Evolutionary conservation across 495 filamentous ascomycete genomes (phyloP), one percentile per base, ranked within the genome.

Genomic region (Hypoxylon lienhwacheense): DNA sequence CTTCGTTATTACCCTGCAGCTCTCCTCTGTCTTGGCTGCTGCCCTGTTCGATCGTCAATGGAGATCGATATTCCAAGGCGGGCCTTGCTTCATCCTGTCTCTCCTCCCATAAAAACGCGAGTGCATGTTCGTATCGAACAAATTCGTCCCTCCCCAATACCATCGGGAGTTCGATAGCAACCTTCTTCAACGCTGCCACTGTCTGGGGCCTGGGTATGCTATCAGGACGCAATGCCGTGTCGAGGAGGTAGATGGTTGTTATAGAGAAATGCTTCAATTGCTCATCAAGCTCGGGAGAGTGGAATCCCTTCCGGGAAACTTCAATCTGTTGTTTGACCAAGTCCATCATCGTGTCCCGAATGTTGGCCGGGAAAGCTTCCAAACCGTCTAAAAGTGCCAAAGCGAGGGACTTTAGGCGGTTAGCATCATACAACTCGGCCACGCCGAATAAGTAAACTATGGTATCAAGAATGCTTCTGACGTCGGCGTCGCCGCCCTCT

Each of bases 381-480:
- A 40, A 15, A 5, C 5, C 5, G 19, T 50, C 19, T 6, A 50
- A 7, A 12, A 41, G 16, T 12, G 15, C 19, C 2, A 17, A 3
- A n/a, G 16, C 17, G 20, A 41, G 41, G 17, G 3, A 4, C 10
- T 35, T n/a, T 7, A 50, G 21, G 25, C 35, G 12, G 35, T 11
- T 14, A 3, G 24, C 25, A 5, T 50, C 7, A 0, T 4, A n/a
- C 7, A 5, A 5, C 25, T 50, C 47, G 20, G 47, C 34, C n/a
- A 6, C 19, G 2, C 16, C 34, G 12, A 50, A 32, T 14, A 50
- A 25, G n/a, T 41, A 7, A 5, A 50, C n/a, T 33, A 16, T 20
- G 14, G 25, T 11, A 19, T 50, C 36, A 17, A 50, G 17, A 16
- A 50, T 12, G 6, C 11, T 49, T 31, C 34, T 34, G 5, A 49